A percentile compares a stretch with the other conserved stretches of the same genome.
Evolutionary conservation across 192 early-diverging fungal species (phyloP).

Genomic region (Entrophospora sp.): DNA sequence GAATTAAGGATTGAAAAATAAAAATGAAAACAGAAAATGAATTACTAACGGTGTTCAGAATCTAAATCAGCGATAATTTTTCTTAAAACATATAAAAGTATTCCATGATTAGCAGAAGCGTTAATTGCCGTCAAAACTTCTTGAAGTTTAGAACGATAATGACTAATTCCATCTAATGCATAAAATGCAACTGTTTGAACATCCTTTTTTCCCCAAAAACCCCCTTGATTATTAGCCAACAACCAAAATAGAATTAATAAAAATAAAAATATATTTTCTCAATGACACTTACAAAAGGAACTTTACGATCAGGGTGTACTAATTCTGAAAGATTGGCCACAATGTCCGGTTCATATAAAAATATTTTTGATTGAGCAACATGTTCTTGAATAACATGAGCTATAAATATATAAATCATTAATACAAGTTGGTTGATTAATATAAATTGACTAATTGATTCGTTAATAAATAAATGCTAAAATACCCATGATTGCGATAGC

Average conservation of each 20-base stretch:
- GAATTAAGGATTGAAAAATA: background rate
- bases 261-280: no score
- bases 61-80: conserved; percentile 53
- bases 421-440: background rate
- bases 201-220: no score
- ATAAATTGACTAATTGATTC: background rate
- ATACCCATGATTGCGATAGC: conserved; percentile 72
- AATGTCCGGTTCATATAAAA: conserved; percentile 84
- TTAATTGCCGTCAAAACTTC: conserved; percentile 84
- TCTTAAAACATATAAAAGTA: conserved; percentile 73
- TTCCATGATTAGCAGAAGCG: conserved; percentile 88
- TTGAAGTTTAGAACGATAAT: conserved; percentile 61
- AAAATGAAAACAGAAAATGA: background rate
- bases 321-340: conserved; percentile 69
- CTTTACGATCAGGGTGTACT: conserved; percentile 54
- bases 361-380: conserved; percentile 57
- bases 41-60: conserved; percentile 25
- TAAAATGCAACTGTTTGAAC: conserved; percentile 75
- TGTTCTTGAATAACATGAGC: conserved; percentile 56
- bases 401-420: conserved; percentile 15
- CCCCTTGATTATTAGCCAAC: no score
- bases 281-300: conserved; percentile 43
- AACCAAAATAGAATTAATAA: no score
- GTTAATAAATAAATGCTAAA: background rate
- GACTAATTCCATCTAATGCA: conserved; percentile 76